A percentile compares a stretch with the other conserved stretches of the same genome.
phyloP scores from a whole-genome alignment of 129 eudicot genomes.

The Logfia minima region DNA sequence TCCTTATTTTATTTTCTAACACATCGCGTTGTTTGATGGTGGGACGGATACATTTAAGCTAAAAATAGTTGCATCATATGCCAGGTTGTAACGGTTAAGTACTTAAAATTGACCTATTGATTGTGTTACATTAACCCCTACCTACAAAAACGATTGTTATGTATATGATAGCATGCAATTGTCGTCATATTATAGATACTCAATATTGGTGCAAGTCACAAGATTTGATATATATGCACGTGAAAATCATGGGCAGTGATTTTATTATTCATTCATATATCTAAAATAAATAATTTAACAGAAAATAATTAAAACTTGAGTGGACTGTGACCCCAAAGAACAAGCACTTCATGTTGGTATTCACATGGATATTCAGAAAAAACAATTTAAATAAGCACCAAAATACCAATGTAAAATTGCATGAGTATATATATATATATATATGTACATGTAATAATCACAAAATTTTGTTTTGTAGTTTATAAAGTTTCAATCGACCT shows the following conservation, averaged over 20 bases:
- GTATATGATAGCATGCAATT: neutral
- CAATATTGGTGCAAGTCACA: neutral
- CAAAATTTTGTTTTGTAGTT: too few species aligned
- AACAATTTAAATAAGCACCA: neutral
- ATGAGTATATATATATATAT: too few species aligned
- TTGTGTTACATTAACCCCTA: too few species aligned
- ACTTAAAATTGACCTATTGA: too few species aligned
- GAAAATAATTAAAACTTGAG: neutral
- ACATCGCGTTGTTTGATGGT: too few species aligned
- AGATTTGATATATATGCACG: conserved; percentile 15
- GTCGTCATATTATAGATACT: neutral
- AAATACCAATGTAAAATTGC: neutral
- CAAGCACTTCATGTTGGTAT: neutral
- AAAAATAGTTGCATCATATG: too few species aligned
- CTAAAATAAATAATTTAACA: neutral
- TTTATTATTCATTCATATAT: neutral
- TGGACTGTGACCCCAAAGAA: neutral
- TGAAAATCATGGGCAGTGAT: conserved; percentile 12
- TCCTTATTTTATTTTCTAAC: too few species aligned
- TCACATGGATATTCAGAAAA: neutral
- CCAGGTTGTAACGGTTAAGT: too few species aligned
- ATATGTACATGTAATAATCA: too few species aligned
- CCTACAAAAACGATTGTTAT: too few species aligned
- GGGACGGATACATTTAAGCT: too few species aligned
- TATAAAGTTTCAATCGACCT: too few species aligned